Evolutionary conservation across 2,329 filamentous ascomycete genomes (phyloP).

Genomic region (Fonsecaea erecta): DNA sequence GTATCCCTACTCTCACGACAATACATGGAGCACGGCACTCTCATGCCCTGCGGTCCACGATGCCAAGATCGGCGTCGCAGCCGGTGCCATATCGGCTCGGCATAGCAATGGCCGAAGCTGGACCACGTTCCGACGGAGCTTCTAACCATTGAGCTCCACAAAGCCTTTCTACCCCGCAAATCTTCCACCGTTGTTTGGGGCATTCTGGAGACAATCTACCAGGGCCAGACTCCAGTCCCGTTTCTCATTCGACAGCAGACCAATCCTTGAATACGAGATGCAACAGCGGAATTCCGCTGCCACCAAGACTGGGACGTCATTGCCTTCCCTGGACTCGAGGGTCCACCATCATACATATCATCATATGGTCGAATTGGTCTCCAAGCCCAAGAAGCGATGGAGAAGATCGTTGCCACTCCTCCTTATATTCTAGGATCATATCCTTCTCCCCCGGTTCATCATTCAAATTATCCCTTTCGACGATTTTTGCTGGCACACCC

Average conservation of each 20-base stretch:
- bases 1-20: neutral
- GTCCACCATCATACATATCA: conserved; percentile 20
- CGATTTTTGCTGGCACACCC: neutral
- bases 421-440: neutral
- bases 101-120: conserved; percentile 15
- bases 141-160: neutral
- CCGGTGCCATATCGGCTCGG: conserved; percentile 2
- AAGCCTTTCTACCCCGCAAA: conserved; percentile 7
- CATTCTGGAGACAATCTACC: conserved; percentile 2
- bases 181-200: neutral
- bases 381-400: conserved; percentile 8
- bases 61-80: neutral
- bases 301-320: conserved; percentile 23
- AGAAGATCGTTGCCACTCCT: conserved; percentile 1
- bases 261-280: conserved; percentile 19
- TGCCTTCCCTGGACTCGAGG: conserved; percentile 5
- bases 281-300: conserved; percentile 18
- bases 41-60: neutral
- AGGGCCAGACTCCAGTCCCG: neutral
- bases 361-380: conserved; percentile 5
- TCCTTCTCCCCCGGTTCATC: neutral
- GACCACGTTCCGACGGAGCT: conserved; percentile 1
- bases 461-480: neutral
- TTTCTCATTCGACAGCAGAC: conserved; percentile 20
- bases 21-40: neutral